Evolutionary conservation across 2,329 filamentous ascomycete genomes (phyloP).

Genomic region (Didymella glomerata): DNA sequence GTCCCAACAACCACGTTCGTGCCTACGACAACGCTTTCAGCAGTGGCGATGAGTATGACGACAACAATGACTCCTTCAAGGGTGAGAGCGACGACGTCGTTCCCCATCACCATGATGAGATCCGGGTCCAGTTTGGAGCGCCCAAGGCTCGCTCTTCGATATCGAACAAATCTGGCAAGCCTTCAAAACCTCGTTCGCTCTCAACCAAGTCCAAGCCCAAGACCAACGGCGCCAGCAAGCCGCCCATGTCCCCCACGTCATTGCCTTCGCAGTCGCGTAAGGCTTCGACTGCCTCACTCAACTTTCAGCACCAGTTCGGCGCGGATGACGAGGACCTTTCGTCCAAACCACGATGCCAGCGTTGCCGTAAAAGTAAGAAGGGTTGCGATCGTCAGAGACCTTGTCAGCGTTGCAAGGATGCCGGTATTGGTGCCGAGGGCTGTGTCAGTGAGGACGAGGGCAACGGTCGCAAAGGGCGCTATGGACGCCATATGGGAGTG

Average conservation of each 20-base stretch:
- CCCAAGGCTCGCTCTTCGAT: conserved; percentile 49
- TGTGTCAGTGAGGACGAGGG: conserved; percentile 98
- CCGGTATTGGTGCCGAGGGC: conserved; percentile 89
- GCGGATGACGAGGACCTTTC: conserved; percentile 89
- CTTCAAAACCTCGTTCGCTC: conserved; percentile 51
- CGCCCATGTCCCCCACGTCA: conserved; percentile 65
- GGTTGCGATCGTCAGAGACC: conserved; percentile 96
- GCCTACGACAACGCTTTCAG: conserved; percentile 61
- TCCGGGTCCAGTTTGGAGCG: conserved; percentile 55
- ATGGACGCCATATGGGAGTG: conserved; percentile 75
- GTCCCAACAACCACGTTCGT: conserved; percentile 44
- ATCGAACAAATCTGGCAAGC: conserved; percentile 53
- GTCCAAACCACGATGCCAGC: conserved; percentile 94
- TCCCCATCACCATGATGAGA: conserved; percentile 46
- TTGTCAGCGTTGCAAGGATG: conserved; percentile 94
- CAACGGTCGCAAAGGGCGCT: conserved; percentile 94
- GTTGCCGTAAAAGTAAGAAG: conserved; percentile 99
- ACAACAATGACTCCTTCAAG: conserved; percentile 63
- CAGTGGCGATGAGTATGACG: conserved; percentile 69
- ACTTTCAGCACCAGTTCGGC: conserved; percentile 68
- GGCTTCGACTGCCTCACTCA: conserved; percentile 74
- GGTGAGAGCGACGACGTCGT: conserved; percentile 61
- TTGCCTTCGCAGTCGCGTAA: conserved; percentile 76
- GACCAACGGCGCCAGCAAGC: conserved; percentile 50
- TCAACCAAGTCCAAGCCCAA: conserved; percentile 62